These are phyloP conservation scores for Funneliformis mosseae DNA, from an alignment of 192 early-diverging fungal genomes.

Conservation along the genomic window DNA sequence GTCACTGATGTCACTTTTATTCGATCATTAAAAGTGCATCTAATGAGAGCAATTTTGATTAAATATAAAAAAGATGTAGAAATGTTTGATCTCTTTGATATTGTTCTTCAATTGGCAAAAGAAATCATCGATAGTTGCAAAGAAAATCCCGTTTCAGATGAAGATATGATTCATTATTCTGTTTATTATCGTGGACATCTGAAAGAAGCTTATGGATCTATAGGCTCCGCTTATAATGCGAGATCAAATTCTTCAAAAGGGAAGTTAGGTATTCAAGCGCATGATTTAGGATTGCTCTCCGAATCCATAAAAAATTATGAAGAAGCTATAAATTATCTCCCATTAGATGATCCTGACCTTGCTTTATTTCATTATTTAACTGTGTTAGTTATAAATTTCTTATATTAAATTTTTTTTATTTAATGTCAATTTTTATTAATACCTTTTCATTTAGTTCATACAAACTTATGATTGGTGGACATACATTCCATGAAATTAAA, in stretches of 20 bases:
- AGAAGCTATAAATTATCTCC: not conserved
- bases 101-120: not conserved
- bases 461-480: not conserved
- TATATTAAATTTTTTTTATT: no score
- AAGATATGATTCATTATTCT: not conserved
- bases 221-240: not conserved
- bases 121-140: not conserved
- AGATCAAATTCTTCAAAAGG: not conserved
- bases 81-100: not conserved
- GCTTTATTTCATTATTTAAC: not conserved
- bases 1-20: not conserved
- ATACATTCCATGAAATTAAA: not conserved
- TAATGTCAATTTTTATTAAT: no score
- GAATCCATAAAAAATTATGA: not conserved
- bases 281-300: not conserved
- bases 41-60: not conserved
- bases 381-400: no score
- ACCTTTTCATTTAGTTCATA: not conserved
- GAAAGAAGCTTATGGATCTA: not conserved
- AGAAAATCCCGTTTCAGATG: not conserved
- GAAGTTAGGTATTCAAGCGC: no score
- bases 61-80: not conserved
- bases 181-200: not conserved
- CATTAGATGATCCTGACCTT: not conserved
- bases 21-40: not conserved